Evolutionary conservation across 1,284 basidiomycete genomes (phyloP), one percentile per base, ranked within the genome.

Genomic region (Leccinum fallax): DNA sequence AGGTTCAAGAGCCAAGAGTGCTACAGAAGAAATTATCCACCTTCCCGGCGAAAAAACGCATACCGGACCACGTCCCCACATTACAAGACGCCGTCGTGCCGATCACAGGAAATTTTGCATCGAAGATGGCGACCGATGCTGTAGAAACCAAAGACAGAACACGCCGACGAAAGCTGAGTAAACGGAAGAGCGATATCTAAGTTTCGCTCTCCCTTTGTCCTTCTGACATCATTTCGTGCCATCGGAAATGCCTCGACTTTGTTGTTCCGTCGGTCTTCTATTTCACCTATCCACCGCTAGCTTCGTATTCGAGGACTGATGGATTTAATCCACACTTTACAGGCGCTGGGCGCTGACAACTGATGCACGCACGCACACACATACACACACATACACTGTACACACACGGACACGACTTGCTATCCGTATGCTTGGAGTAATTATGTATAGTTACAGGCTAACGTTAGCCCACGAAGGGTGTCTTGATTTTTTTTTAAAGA

Each of bases 121-220:
- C 60, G 34, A 64, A 64, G 57, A 43, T 43, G 65, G 65, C 15
- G 36, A 63, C 65, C n/a, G 71, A 69, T 49, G 53, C 11, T 34
- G 63, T 66, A 55, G 64, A 62, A 58, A 59, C 53, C 32, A 73
- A 66, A 62, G 69, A 73, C 63, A 65, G 57, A 65, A 57, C 58
- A 51, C 74, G 67, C 63, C 71, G 74, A 57, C 73, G 72, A 70
- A 76, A 53, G 63, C 60, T 74, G 63, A 74, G 74, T 66, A 74
- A 74, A 67, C 75, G 72, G 67, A 74, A 67, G 65, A 58, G 58
- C 58, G 65, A 72, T 65, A 58, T 55, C 58, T 71, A 57, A 74
- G 59, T 62, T 74, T 61, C 55, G 59, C 43, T 49, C 58, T 51
- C 53, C 52, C 61, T 68, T 57, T 40, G 40, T 49, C 56, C 56